These are phyloP conservation scores for Neofusicoccum ribis DNA, from an alignment of 2,329 filamentous ascomycete species.

Conservation along the genomic window DNA sequence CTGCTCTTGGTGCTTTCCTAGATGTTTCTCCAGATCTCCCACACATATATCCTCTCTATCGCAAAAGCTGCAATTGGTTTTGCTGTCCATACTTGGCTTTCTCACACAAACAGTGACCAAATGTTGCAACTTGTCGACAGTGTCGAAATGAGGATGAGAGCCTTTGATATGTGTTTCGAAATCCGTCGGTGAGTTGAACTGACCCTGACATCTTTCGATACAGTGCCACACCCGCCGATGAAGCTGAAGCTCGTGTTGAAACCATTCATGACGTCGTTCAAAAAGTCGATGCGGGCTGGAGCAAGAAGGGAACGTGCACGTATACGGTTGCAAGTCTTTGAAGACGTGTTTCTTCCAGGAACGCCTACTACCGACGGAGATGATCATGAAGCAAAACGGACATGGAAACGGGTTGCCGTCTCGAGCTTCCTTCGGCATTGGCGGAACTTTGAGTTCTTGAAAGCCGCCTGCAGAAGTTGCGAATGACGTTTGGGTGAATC, in stretches of 20 bases:
- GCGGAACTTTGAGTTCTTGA: background rate
- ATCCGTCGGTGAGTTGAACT: background rate
- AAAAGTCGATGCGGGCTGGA: background rate
- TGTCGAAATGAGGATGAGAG: background rate
- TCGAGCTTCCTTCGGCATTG: background rate
- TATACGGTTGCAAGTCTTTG: slow-evolving; percentile 1
- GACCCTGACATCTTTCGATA: background rate
- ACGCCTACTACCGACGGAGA: background rate
- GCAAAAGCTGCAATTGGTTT: background rate
- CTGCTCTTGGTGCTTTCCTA: slow-evolving; percentile 2
- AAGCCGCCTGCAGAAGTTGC: background rate
- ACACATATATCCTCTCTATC: background rate
- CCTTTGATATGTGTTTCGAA: background rate
- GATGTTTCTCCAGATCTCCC: background rate
- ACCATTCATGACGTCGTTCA: slow-evolving; percentile 4
- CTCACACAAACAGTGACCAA: background rate
- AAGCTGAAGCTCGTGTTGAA: background rate
- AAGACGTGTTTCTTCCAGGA: slow-evolving; percentile 11
- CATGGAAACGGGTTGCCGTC: background rate
- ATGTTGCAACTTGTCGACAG: background rate
- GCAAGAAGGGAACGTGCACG: background rate
- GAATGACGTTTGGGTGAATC: background rate
- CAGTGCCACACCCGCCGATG: background rate
- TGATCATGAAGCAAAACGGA: slow-evolving; percentile 5
- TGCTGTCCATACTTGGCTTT: too few species aligned